phyloP scores from a whole-genome alignment of 768 basidiomycete species.

The Leccinum sublutescens region DNA sequence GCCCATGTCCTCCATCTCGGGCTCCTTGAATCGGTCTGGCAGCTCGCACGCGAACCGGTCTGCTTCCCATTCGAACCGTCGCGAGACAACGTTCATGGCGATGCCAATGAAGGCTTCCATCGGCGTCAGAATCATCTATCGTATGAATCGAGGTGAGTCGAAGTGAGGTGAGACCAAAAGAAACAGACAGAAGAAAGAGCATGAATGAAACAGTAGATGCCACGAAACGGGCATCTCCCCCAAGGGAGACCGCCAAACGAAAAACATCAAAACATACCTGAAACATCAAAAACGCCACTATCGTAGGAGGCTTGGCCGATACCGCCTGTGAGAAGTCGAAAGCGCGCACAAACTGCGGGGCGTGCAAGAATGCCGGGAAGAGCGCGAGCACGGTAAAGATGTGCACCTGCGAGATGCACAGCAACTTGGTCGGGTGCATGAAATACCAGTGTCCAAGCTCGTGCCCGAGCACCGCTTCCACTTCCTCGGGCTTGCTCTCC shows the following conservation, averaged over 20 bases:
- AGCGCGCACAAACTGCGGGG: slow-evolving; percentile 72
- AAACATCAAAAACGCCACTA: slow-evolving; percentile 85
- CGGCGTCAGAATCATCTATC: slow-evolving; percentile 75
- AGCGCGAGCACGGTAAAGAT: slow-evolving; percentile 81
- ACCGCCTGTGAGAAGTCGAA: slow-evolving; percentile 76
- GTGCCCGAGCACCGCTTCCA: slow-evolving; percentile 97
- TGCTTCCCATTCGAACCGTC: slow-evolving; percentile 91
- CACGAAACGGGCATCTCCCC: too few species aligned
- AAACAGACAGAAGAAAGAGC: not conserved
- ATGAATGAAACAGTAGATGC: not conserved
- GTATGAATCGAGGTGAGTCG: too few species aligned
- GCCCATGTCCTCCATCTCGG: slow-evolving; percentile 81
- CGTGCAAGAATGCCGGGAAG: slow-evolving; percentile 88
- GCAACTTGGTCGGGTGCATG: slow-evolving; percentile 86
- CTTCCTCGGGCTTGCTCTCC: slow-evolving; percentile 85
- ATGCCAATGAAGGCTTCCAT: slow-evolving; percentile 72
- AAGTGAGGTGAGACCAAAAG: not conserved
- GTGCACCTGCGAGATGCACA: slow-evolving; percentile 84
- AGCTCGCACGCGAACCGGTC: slow-evolving; percentile 84
- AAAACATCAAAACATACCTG: slow-evolving; percentile 40
- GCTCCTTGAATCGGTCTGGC: slow-evolving; percentile 41
- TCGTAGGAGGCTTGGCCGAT: slow-evolving; percentile 68
- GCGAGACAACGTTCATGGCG: slow-evolving; percentile 76
- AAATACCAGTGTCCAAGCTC: slow-evolving; percentile 97
- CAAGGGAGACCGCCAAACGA: not conserved